Evolutionary conservation across 495 filamentous ascomycete genomes (phyloP).

Genomic region (Recurvomyces mirabilis): DNA sequence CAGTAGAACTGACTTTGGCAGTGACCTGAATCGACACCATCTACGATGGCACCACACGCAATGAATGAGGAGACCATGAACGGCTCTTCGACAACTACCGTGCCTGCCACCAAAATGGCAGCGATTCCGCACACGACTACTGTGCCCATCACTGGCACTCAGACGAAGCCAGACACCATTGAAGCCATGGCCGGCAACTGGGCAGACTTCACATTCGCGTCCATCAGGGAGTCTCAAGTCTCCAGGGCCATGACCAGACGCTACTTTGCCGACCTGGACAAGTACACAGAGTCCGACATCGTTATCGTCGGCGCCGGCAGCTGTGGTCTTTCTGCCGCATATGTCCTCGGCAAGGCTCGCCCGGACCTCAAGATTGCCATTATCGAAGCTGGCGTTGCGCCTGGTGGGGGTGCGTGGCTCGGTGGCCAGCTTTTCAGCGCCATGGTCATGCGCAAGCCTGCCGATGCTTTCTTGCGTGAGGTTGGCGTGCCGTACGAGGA

Average conservation of each 20-base stretch:
- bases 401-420: constrained; percentile 82
- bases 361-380: constrained; percentile 87
- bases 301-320: constrained; percentile 85
- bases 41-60: constrained; percentile 65
- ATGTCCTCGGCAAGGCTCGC: constrained; percentile 69
- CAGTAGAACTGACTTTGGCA: constrained; percentile 28
- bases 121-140: constrained; percentile 23
- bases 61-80: constrained; percentile 33
- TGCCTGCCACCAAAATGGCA: constrained; percentile 14
- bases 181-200: constrained; percentile 56
- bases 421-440: constrained; percentile 85
- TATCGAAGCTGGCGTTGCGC: constrained; percentile 75
- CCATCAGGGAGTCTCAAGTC: constrained; percentile 82
- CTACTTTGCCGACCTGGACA: constrained; percentile 82
- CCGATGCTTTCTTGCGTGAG: constrained; percentile 68
- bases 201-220: constrained; percentile 68
- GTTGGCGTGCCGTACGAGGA: constrained; percentile 78
- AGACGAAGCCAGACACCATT: constrained; percentile 39
- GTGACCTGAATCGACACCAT: constrained; percentile 5
- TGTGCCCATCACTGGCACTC: constrained; percentile 31
- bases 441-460: constrained; percentile 89
- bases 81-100: no score
- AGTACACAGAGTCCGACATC: constrained; percentile 80
- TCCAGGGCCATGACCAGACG: constrained; percentile 84
- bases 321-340: constrained; percentile 74